Conservation (phyloP, 805 yeast genomes). For the Wickerhamomyces kurtzmanii region DNA sequence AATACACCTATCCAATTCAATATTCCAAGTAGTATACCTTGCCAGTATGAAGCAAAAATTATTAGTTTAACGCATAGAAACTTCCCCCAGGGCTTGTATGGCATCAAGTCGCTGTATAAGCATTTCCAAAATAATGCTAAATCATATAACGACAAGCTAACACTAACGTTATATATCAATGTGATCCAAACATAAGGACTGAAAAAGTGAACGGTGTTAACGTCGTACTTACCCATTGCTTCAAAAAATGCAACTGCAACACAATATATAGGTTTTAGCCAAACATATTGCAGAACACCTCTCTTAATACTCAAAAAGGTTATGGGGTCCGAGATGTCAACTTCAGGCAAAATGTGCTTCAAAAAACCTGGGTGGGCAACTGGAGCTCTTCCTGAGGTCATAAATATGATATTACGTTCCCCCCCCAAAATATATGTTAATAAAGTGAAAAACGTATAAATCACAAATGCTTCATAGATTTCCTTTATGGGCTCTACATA, state of each 20-base stretch:
- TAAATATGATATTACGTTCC: conserved; percentile 72
- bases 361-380: conserved; percentile 50
- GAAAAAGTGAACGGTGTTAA: conserved; percentile 33
- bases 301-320: conserved; percentile 71
- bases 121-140: conserved; percentile 91
- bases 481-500: conserved; percentile 72
- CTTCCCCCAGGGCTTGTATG: conserved; percentile 85
- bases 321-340: conserved; percentile 82
- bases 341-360: conserved; percentile 35
- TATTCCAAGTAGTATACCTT: conserved; percentile 51
- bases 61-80: conserved; percentile 88
- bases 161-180: conserved; percentile 67
- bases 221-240: conserved; percentile 37
- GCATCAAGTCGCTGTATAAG: conserved; percentile 63
- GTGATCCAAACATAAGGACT: conserved; percentile 58
- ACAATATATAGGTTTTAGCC: conserved; percentile 85
- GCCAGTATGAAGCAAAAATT: conserved; percentile 99
- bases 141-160: conserved; percentile 72
- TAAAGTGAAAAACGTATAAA: conserved; percentile 83
- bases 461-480: conserved; percentile 91
- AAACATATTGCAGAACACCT: conserved; percentile 87
- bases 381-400: conserved; percentile 64
- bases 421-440: conserved; percentile 86
- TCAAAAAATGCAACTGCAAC: conserved; percentile 38
- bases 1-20: conserved; percentile 38